A percentile compares a stretch with the other conserved stretches of the same genome.
These are phyloP conservation scores for Exophiala viscosa DNA, from an alignment of 2,329 filamentous ascomycete species.

Conservation along the genomic window DNA sequence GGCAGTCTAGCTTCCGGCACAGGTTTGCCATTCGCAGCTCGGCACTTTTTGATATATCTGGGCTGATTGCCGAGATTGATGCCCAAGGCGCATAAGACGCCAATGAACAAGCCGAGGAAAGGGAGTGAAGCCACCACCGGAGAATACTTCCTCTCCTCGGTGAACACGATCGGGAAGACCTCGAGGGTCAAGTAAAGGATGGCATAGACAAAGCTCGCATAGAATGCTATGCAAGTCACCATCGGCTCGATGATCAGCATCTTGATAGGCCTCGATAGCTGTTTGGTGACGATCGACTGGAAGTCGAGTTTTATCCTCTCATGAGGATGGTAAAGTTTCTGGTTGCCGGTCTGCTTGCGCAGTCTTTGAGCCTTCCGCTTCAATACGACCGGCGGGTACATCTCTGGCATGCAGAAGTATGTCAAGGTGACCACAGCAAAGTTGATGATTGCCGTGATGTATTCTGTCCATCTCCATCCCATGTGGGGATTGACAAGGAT, in stretches of 20 bases:
- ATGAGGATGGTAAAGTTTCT: conserved; percentile 44
- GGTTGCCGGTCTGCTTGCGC: conserved; percentile 39
- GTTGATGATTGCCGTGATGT: conserved; percentile 43
- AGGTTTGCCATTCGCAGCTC: conserved; percentile 30
- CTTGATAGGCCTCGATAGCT: conserved; percentile 40
- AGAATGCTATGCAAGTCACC: conserved; percentile 44
- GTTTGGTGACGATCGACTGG: conserved; percentile 41
- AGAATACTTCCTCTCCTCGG: conserved; percentile 38
- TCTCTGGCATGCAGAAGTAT: conserved; percentile 38
- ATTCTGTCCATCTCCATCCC: conserved; percentile 47
- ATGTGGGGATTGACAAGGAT: conserved; percentile 34
- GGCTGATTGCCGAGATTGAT: conserved; percentile 44
- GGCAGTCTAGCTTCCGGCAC: conserved; percentile 43
- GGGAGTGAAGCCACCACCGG: conserved; percentile 44
- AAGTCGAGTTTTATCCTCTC: conserved; percentile 42
- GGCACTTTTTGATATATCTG: conserved; percentile 32
- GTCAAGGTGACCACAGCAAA: conserved; percentile 30
- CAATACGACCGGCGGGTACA: conserved; percentile 39
- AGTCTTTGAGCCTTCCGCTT: conserved; percentile 38
- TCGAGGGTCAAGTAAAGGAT: conserved; percentile 48
- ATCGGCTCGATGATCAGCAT: conserved; percentile 50
- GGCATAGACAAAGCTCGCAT: conserved; percentile 46
- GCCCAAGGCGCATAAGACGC: conserved; percentile 40
- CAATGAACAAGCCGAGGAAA: conserved; percentile 45
- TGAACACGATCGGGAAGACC: conserved; percentile 48